A percentile compares a stretch with the other conserved stretches of the same genome.
These are phyloP conservation scores for Hepatocystis sp. DNA, from an alignment of 169 alveolate species.

Conservation along the genomic window DNA sequence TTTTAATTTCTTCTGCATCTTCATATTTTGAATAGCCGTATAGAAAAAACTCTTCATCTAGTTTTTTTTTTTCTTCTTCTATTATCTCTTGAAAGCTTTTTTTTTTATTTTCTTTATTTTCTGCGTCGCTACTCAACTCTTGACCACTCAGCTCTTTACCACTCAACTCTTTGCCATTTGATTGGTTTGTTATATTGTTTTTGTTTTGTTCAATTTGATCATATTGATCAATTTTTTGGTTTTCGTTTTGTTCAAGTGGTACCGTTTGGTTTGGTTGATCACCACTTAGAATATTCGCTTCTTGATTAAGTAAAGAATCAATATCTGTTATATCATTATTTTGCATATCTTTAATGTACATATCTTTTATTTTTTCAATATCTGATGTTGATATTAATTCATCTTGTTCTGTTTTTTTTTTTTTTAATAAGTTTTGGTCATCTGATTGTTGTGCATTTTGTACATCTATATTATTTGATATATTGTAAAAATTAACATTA, in stretches of 20 bases:
- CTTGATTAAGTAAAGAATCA: conserved; percentile 22
- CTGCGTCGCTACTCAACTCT: no score
- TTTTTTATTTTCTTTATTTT: conserved; percentile 12
- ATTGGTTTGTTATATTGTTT: neutral
- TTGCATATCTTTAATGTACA: conserved; percentile 68
- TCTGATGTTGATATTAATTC: conserved; percentile 12
- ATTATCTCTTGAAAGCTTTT: conserved; percentile 55
- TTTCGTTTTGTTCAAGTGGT: neutral
- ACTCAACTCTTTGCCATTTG: neutral
- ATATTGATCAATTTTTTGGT: neutral
- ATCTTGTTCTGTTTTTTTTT: conserved; percentile 3
- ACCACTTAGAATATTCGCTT: conserved; percentile 1
- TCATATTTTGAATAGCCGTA: conserved; percentile 74
- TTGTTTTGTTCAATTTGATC: neutral
- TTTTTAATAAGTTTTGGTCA: conserved; percentile 2
- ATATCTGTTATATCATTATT: conserved; percentile 42
- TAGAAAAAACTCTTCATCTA: conserved; percentile 72
- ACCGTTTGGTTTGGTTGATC: neutral
- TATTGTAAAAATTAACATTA: conserved; percentile 39
- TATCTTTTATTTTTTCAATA: conserved; percentile 50
- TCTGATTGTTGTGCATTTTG: neutral
- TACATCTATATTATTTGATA: conserved; percentile 13
- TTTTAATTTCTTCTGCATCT: conserved; percentile 50
- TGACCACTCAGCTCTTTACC: no score
- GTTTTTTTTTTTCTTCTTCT: conserved; percentile 73